Conservation (phyloP, 345 rosid species). For the Camelina hispida region DNA sequence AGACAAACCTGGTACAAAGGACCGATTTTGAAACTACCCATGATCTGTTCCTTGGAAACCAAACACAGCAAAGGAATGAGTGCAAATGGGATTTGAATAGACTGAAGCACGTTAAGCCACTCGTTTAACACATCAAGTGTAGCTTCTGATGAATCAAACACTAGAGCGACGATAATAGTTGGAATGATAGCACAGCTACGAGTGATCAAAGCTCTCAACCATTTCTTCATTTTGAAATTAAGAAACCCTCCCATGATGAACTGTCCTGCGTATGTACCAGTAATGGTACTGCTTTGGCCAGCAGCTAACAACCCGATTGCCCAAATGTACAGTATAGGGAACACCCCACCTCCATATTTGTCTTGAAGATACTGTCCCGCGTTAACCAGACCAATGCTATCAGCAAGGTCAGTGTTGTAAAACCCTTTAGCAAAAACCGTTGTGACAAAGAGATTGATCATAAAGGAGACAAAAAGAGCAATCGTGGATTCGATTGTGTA, state of each 20-base stretch:
- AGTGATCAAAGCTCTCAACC: slow-evolving; percentile 91
- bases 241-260: slow-evolving; percentile 98
- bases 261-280: slow-evolving; percentile 93
- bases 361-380: slow-evolving; percentile 91
- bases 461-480: slow-evolving; percentile 77
- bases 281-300: slow-evolving; percentile 94
- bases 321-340: slow-evolving; percentile 95
- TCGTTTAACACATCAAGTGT: slow-evolving; percentile 76
- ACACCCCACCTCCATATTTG: slow-evolving; percentile 83
- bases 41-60: slow-evolving; percentile 83
- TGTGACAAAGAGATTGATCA: slow-evolving; percentile 88
- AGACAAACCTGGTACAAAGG: slow-evolving; percentile 64
- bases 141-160: slow-evolving; percentile 72
- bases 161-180: slow-evolving; percentile 79
- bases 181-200: slow-evolving; percentile 88
- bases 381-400: slow-evolving; percentile 76
- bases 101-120: slow-evolving; percentile 91
- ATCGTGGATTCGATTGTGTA: slow-evolving; percentile 78
- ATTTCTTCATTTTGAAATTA: slow-evolving; percentile 84
- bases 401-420: slow-evolving; percentile 76
- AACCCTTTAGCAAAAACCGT: slow-evolving; percentile 90
- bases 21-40: slow-evolving; percentile 88
- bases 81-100: slow-evolving; percentile 90
- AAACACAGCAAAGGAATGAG: slow-evolving; percentile 81
- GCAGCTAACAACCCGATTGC: slow-evolving; percentile 89